These are phyloP conservation scores for Colletotrichum theobromicola DNA, from an alignment of 2,329 filamentous ascomycete genomes.

Conservation along the genomic window DNA sequence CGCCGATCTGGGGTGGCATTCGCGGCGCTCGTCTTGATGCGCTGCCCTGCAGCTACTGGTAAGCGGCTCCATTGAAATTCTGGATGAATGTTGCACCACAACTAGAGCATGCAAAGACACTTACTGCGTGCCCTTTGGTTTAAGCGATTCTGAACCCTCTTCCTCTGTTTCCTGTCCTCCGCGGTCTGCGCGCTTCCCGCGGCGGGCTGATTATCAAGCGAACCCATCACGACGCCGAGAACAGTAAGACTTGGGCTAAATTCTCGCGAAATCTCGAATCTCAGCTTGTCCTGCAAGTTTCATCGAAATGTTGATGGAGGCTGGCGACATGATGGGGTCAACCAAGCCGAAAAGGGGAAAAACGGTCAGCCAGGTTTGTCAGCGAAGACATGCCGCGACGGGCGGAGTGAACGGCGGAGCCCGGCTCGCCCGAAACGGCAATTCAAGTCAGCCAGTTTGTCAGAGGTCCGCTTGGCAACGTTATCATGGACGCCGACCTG, in stretches of 20 bases:
- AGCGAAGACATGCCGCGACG: neutral
- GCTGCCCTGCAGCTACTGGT: neutral
- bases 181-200: neutral
- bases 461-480: neutral
- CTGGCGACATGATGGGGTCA: neutral
- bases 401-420: neutral
- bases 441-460: neutral
- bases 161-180: constrained; percentile 3
- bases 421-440: neutral
- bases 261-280: neutral
- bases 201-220: neutral
- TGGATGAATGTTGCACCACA: neutral
- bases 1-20: neutral
- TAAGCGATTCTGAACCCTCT: constrained; percentile 12
- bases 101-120: neutral
- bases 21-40: neutral
- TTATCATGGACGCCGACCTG: neutral
- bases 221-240: neutral
- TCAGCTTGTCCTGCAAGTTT: neutral
- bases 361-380: neutral
- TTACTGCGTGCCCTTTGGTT: constrained; percentile 19
- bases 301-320: neutral
- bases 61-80: neutral
- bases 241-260: neutral
- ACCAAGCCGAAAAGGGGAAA: neutral